phyloP scores from a whole-genome alignment of 2,329 filamentous ascomycete genomes.

The Exophiala dermatitidis region DNA sequence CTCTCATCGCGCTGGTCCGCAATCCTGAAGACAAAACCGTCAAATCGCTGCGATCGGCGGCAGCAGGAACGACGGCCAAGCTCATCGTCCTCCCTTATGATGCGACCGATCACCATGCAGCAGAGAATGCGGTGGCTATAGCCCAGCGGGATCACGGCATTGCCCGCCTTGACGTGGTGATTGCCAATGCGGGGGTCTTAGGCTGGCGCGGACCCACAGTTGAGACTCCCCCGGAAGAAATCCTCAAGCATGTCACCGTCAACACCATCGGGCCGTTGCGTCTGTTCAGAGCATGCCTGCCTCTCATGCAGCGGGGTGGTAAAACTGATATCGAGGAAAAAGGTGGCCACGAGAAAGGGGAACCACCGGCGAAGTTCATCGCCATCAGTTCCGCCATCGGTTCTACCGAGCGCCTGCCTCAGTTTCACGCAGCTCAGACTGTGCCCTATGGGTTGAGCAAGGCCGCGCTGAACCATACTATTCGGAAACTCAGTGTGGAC shows the following conservation, averaged over 20 bases:
- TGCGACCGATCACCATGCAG: constrained; percentile 16
- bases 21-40: constrained; percentile 25
- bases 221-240: constrained; percentile 18
- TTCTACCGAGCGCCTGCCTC: not conserved
- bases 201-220: constrained; percentile 54
- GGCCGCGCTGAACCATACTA: constrained; percentile 6
- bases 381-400: constrained; percentile 25
- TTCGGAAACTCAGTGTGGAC: constrained; percentile 7
- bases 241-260: constrained; percentile 22
- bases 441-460: constrained; percentile 10
- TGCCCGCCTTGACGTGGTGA: constrained; percentile 43
- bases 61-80: not conserved
- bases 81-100: constrained; percentile 27
- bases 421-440: not conserved
- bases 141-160: constrained; percentile 34
- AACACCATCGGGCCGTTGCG: constrained; percentile 34
- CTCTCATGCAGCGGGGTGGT: constrained; percentile 17
- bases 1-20: constrained; percentile 22
- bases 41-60: constrained; percentile 6
- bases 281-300: constrained; percentile 26
- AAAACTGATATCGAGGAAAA: not conserved
- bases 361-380: constrained; percentile 20
- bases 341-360: not conserved
- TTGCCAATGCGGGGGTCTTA: constrained; percentile 47
- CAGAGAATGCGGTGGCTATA: constrained; percentile 31